phyloP scores from a whole-genome alignment of 306 rosid genomes.

The Begonia masoniana region DNA sequence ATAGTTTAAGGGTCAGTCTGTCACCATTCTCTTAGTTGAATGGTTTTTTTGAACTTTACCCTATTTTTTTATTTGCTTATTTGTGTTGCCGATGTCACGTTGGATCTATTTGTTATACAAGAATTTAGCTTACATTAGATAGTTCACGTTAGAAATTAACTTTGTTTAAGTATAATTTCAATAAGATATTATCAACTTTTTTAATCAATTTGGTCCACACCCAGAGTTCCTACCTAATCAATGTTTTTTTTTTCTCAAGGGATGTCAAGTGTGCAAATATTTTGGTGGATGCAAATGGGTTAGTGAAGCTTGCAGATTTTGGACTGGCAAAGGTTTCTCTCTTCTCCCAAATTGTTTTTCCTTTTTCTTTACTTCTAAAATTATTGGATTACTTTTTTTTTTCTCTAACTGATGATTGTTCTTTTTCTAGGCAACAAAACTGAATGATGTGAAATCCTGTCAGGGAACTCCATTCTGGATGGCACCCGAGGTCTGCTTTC shows the following conservation, averaged over 20 bases:
- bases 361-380: constrained; percentile 9
- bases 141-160: too few species aligned
- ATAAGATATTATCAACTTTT: too few species aligned
- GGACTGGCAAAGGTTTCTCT: constrained; percentile 86
- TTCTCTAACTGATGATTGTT: background rate
- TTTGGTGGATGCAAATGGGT: constrained; percentile 83
- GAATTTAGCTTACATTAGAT: too few species aligned
- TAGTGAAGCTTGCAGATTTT: constrained; percentile 96
- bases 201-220: constrained; percentile 2
- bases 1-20: too few species aligned
- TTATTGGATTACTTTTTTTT: constrained; percentile 2
- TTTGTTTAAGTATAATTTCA: too few species aligned
- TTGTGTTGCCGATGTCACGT: too few species aligned
- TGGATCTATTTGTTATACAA: too few species aligned
- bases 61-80: too few species aligned
- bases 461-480: constrained; percentile 92
- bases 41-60: too few species aligned
- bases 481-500: constrained; percentile 93
- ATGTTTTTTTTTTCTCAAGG: constrained; percentile 20
- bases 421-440: constrained; percentile 52
- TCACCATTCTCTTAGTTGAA: too few species aligned
- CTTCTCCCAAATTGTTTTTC: background rate
- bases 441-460: constrained; percentile 68
- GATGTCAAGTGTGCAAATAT: constrained; percentile 93
- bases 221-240: too few species aligned